Evolutionary conservation across 345 rosid genomes (phyloP).

Genomic region (Conringia planisiliqua): DNA sequence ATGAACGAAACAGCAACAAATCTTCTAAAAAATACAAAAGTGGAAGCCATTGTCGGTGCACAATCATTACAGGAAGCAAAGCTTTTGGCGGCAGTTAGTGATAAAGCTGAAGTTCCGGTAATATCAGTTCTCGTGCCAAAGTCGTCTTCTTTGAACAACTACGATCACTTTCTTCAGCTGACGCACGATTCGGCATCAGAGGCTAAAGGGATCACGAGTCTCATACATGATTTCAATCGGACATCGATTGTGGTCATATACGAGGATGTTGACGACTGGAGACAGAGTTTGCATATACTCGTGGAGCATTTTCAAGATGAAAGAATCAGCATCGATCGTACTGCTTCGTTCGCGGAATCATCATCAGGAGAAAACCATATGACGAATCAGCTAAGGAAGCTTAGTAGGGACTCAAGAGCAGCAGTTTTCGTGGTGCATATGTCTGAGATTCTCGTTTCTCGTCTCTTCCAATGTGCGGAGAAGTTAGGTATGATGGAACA

Average conservation of each 20-base stretch:
- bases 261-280: conserved; percentile 26
- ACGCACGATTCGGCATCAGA: conserved; percentile 12
- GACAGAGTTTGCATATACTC: conserved; percentile 5
- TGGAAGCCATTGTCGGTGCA: conserved; percentile 18
- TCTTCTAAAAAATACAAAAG: conserved; percentile 3
- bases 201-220: conserved; percentile 9
- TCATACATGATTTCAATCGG: conserved; percentile 14
- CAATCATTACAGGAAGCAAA: conserved; percentile 24
- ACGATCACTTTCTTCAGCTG: conserved; percentile 15
- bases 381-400: conserved; percentile 14
- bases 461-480: conserved; percentile 3
- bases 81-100: conserved; percentile 11
- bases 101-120: conserved; percentile 26
- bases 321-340: not conserved
- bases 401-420: not conserved
- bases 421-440: conserved; percentile 26
- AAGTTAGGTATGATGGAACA: conserved; percentile 26
- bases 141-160: not conserved
- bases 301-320: conserved; percentile 9
- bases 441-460: conserved; percentile 29
- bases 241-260: conserved; percentile 15
- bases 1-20: not conserved
- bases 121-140: conserved; percentile 6
- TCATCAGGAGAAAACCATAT: conserved; percentile 6
- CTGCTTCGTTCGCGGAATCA: not conserved